A percentile compares a stretch with the other conserved stretches of the same genome.
Evolutionary conservation across 306 rosid species (phyloP).

Genomic region (Canavalia ensiformis): DNA sequence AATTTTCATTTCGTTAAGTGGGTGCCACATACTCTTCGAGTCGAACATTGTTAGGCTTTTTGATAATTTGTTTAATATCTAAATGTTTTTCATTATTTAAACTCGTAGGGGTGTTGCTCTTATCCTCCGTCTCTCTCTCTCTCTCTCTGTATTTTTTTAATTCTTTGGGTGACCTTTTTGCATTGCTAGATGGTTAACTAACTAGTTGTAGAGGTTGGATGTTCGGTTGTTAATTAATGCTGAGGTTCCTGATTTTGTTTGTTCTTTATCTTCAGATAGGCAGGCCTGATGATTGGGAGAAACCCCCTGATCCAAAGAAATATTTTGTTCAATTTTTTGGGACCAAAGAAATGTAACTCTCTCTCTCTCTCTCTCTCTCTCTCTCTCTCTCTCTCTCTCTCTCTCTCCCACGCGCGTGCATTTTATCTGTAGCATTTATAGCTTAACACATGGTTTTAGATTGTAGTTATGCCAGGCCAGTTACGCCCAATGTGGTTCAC

Average conservation of each 20-base stretch:
- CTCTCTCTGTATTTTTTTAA: too few relatives aligned
- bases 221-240: slow-evolving; percentile 31
- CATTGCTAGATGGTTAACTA: slow-evolving; percentile 3
- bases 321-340: slow-evolving; percentile 87
- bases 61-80: not conserved
- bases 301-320: slow-evolving; percentile 83
- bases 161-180: slow-evolving; percentile 4
- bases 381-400: too few relatives aligned
- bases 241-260: slow-evolving; percentile 36
- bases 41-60: slow-evolving; percentile 26
- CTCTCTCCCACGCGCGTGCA: too few relatives aligned
- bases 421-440: slow-evolving; percentile 33
- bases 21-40: not conserved
- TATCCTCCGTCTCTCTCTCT: not conserved
- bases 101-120: not conserved
- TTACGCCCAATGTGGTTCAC: slow-evolving; percentile 22
- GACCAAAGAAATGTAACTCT: slow-evolving; percentile 86
- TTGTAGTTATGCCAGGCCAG: not conserved
- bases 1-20: not conserved
- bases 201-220: slow-evolving; percentile 1
- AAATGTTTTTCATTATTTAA: not conserved
- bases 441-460: not conserved
- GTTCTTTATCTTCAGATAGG: slow-evolving; percentile 74
- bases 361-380: not conserved
- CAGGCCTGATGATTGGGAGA: slow-evolving; percentile 90